Evolutionary conservation across 2,329 filamentous ascomycete genomes (phyloP).

Genomic region (Aspergillus sp.): DNA sequence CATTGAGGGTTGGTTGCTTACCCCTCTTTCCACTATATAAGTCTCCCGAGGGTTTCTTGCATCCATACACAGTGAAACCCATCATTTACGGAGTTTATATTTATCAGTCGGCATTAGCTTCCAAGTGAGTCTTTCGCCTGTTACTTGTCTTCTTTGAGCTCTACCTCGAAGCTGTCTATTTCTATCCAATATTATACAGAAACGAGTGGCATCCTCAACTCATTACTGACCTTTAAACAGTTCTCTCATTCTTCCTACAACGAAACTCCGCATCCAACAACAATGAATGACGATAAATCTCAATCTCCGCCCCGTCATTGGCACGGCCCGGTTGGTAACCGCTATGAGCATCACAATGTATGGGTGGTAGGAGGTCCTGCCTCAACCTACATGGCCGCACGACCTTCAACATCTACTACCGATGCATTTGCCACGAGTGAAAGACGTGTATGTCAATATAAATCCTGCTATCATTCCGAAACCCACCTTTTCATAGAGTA

Average conservation of each 20-base stretch:
- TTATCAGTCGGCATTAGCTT: not conserved
- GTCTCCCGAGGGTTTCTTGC: not conserved
- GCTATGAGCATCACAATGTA: conserved; percentile 37
- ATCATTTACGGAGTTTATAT: not conserved
- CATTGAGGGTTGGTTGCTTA: conserved; percentile 5
- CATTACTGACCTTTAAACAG: not conserved
- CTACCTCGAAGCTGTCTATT: not conserved
- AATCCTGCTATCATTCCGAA: not conserved
- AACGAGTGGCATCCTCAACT: not conserved
- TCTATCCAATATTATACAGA: not conserved
- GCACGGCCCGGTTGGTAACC: conserved; percentile 34
- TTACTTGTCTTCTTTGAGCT: not conserved
- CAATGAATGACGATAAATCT: conserved; percentile 10
- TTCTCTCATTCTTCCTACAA: not conserved
- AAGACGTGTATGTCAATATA: conserved; percentile 27
- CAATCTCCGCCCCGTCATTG: conserved; percentile 30
- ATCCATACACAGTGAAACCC: not conserved
- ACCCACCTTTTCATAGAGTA: not conserved
- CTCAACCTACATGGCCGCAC: conserved; percentile 17
- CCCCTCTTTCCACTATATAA: conserved; percentile 15
- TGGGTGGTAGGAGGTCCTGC: conserved; percentile 34
- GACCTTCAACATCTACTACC: conserved; percentile 20
- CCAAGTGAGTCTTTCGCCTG: not conserved
- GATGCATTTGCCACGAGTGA: conserved; percentile 24
- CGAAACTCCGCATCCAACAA: not conserved